phyloP scores from a whole-genome alignment of 2,329 filamentous ascomycete genomes.

The Alternaria metachromatica region DNA sequence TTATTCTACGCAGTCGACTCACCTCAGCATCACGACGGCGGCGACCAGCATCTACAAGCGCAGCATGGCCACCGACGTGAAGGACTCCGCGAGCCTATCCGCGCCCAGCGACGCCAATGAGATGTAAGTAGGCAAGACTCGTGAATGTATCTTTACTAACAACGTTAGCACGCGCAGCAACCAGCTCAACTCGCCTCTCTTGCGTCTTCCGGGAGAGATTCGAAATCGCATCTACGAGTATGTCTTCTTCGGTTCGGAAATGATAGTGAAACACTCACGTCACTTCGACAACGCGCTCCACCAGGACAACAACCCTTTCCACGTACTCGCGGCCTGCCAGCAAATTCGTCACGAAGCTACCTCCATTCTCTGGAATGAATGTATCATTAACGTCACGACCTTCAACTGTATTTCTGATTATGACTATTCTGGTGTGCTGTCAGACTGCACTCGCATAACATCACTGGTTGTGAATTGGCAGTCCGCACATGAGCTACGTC shows the following conservation, averaged over 20 bases:
- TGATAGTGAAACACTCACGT: too few species aligned
- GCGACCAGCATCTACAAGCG: not conserved
- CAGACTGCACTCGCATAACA: too few species aligned
- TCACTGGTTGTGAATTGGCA: too few species aligned
- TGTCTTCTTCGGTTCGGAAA: accelerated
- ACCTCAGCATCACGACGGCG: too few species aligned
- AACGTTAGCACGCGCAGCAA: accelerated
- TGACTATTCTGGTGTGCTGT: too few species aligned
- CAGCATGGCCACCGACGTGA: not conserved
- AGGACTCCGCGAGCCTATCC: not conserved
- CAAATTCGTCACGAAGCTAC: not conserved
- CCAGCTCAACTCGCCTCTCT: not conserved
- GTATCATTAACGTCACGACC: too few species aligned
- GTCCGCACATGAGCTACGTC: too few species aligned
- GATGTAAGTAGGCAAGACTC: too few species aligned
- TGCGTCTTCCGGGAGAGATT: not conserved
- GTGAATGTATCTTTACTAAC: too few species aligned
- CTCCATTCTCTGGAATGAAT: not conserved
- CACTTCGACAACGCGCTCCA: too few species aligned
- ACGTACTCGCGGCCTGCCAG: not conserved
- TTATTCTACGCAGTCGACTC: not conserved
- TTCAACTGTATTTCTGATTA: too few species aligned
- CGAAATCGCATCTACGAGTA: not conserved
- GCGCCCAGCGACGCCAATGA: too few species aligned
- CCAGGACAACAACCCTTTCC: not conserved